Percentiles rank a stretch among this genome's conserved stretches.
Evolutionary conservation across 257 asterid species (phyloP).

Genomic region (Echium plantagineum): DNA sequence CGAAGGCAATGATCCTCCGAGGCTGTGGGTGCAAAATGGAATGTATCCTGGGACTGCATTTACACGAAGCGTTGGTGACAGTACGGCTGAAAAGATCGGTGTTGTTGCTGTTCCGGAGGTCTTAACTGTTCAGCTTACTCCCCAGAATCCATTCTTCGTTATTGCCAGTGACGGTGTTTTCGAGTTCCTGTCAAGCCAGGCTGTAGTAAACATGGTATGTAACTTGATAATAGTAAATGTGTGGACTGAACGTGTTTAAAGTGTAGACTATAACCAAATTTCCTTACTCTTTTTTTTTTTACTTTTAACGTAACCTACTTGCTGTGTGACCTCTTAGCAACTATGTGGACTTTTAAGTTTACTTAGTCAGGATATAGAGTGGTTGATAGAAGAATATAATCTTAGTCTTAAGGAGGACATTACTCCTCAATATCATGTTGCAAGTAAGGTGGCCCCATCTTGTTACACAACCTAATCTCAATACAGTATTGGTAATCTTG

Average conservation of each 20-base stretch:
- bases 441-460: no score
- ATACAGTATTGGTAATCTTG: no score
- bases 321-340: background rate
- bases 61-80: conserved; percentile 1
- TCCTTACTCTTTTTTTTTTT: background rate
- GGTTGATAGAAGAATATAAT: no score
- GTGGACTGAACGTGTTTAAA: background rate
- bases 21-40: conserved; percentile 3
- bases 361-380: background rate
- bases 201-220: conserved; percentile 1
- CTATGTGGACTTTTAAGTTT: background rate
- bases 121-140: background rate
- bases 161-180: conserved; percentile 2
- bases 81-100: conserved; percentile 1
- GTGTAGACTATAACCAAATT: background rate
- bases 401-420: no score
- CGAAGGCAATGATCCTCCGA: conserved; percentile 2
- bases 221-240: background rate
- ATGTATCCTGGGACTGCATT: conserved; percentile 3
- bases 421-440: no score
- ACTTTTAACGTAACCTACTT: no score
- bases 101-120: conserved; percentile 3
- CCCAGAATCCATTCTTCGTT: background rate
- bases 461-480: no score
- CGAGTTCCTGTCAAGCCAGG: conserved; percentile 2